phyloP scores from a whole-genome alignment of 495 filamentous ascomycete species.

The Terfezia boudieri region DNA sequence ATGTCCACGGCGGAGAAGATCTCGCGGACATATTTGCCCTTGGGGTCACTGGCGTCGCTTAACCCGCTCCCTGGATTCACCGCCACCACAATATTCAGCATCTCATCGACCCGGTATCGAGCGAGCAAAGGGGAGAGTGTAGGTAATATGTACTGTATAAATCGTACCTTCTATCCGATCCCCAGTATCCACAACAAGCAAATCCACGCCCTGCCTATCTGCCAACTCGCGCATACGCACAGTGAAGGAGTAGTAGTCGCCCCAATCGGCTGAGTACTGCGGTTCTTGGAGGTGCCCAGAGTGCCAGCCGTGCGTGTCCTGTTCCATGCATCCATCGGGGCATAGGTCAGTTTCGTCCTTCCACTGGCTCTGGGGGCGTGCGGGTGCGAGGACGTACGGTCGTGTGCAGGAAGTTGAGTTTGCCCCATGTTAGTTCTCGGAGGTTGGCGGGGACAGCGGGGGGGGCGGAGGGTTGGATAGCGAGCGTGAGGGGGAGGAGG shows the following conservation, averaged over 20 bases:
- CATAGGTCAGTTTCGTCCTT: neutral
- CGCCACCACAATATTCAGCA: neutral
- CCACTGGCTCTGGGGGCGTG: neutral
- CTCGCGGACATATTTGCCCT: slow-evolving; percentile 66
- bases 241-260: slow-evolving; percentile 89
- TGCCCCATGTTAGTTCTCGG: slow-evolving; percentile 66
- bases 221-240: slow-evolving; percentile 55
- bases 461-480: slow-evolving; percentile 60
- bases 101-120: neutral
- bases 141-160: neutral
- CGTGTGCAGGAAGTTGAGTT: slow-evolving; percentile 84
- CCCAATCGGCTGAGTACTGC: slow-evolving; percentile 88
- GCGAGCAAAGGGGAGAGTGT: neutral
- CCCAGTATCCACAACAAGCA: slow-evolving; percentile 81
- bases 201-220: slow-evolving; percentile 53
- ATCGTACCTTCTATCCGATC: slow-evolving; percentile 55
- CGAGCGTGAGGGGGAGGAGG: slow-evolving; percentile 16
- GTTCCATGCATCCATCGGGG: neutral
- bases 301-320: slow-evolving; percentile 84
- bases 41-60: slow-evolving; percentile 77
- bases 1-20: slow-evolving; percentile 64
- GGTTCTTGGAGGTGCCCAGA: slow-evolving; percentile 81
- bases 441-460: slow-evolving; percentile 50
- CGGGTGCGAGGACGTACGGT: slow-evolving; percentile 23
- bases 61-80: slow-evolving; percentile 76